A percentile compares a stretch with the other conserved stretches of the same genome.
Evolutionary conservation across 2,329 filamentous ascomycete species (phyloP).

Genomic region (Fusarium albidum): DNA sequence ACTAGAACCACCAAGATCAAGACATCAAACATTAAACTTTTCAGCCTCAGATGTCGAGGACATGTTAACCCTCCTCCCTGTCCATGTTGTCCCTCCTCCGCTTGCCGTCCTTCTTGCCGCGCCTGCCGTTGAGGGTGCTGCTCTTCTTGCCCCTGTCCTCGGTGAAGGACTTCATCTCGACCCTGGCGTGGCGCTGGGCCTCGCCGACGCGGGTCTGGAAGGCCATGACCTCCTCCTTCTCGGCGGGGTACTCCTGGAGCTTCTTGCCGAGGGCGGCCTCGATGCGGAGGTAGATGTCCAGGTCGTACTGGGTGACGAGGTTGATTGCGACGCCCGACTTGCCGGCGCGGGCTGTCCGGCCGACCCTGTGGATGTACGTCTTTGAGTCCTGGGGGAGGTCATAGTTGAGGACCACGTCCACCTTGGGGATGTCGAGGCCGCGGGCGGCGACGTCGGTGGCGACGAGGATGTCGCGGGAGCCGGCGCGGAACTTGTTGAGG

Average conservation of each 20-base stretch:
- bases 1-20: constrained; percentile 13
- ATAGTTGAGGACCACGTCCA: constrained; percentile 86
- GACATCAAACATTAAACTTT: constrained; percentile 13
- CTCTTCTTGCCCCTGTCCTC: constrained; percentile 71
- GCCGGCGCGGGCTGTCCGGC: constrained; percentile 86
- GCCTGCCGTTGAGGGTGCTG: constrained; percentile 47
- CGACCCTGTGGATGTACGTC: constrained; percentile 90
- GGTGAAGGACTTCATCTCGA: constrained; percentile 81
- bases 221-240: constrained; percentile 86
- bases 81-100: constrained; percentile 71
- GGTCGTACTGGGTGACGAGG: constrained; percentile 87
- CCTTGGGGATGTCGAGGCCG: constrained; percentile 91
- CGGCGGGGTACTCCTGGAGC: constrained; percentile 71
- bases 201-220: constrained; percentile 81
- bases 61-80: constrained; percentile 71
- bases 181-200: constrained; percentile 80
- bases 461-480: constrained; percentile 84
- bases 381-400: constrained; percentile 86
- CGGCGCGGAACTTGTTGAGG: constrained; percentile 86
- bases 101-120: constrained; percentile 55
- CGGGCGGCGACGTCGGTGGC: constrained; percentile 94
- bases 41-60: constrained; percentile 22
- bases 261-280: constrained; percentile 84
- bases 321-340: constrained; percentile 84
- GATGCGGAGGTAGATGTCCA: constrained; percentile 82